Conservation (phyloP, 306 rosid genomes). For the Glycine latifolia region DNA sequence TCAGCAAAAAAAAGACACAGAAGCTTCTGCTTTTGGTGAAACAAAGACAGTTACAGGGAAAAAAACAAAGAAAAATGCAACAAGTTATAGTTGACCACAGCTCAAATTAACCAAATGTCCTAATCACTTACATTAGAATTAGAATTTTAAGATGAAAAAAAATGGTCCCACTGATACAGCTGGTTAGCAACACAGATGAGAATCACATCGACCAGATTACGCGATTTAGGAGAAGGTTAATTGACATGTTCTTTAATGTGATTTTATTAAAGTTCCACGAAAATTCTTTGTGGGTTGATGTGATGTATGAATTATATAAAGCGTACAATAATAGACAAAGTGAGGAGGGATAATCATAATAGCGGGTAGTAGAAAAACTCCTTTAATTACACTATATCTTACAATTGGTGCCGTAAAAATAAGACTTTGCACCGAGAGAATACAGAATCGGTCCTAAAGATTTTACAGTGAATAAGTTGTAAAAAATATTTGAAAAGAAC, state of each 20-base stretch:
- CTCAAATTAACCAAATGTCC: conserved; percentile 55
- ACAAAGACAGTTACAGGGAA: conserved; percentile 56
- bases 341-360: conserved; percentile 49
- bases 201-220: conserved; percentile 76
- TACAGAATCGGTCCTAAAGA: conserved; percentile 66
- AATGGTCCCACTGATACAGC: conserved; percentile 80
- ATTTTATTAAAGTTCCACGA: conserved; percentile 45
- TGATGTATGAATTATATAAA: conserved; percentile 54
- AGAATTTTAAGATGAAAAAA: conserved; percentile 48
- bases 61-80: conserved; percentile 59
- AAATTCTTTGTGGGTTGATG: conserved; percentile 56
- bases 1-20: conserved; percentile 42
- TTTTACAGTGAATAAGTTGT: conserved; percentile 71
- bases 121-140: conserved; percentile 74
- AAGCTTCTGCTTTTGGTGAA: conserved; percentile 80
- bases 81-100: conserved; percentile 79
- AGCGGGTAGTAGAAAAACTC: conserved; percentile 46
- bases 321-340: conserved; percentile 40
- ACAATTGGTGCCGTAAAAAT: conserved; percentile 63
- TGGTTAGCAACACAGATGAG: conserved; percentile 79
- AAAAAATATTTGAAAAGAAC: conserved; percentile 39
- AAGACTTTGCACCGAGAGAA: conserved; percentile 66
- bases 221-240: conserved; percentile 55
- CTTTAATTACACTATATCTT: conserved; percentile 74
- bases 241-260: conserved; percentile 70